Conservation (phyloP, 2,329 filamentous ascomycete species). For the Alternaria alternata region DNA sequence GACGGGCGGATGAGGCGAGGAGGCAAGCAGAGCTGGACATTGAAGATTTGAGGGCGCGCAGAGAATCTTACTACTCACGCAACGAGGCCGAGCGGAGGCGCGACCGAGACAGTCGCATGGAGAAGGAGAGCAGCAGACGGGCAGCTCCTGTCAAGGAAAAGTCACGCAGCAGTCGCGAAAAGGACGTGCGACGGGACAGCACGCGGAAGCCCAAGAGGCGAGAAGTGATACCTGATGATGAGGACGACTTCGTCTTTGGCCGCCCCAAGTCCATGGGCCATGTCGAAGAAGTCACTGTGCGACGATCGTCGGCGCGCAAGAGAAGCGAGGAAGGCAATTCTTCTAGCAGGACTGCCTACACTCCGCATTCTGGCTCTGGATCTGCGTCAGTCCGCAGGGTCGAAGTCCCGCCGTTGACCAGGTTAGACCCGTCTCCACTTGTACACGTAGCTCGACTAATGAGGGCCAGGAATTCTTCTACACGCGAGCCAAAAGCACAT, state of each 20-base stretch:
- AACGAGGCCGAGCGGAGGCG: conserved; percentile 42
- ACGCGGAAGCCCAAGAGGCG: conserved; percentile 39
- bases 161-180: conserved; percentile 38
- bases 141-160: conserved; percentile 41
- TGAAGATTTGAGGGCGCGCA: conserved; percentile 50
- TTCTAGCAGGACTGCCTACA: conserved; percentile 45
- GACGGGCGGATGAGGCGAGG: conserved; percentile 41
- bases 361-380: conserved; percentile 44
- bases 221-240: conserved; percentile 31
- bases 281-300: conserved; percentile 39
- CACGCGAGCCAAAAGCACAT: conserved; percentile 42
- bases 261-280: conserved; percentile 38
- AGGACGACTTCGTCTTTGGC: conserved; percentile 45
- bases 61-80: conserved; percentile 50
- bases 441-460: conserved; percentile 26
- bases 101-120: conserved; percentile 42
- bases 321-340: conserved; percentile 47
- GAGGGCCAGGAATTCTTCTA: conserved; percentile 36
- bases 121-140: conserved; percentile 32
- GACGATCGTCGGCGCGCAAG: conserved; percentile 37
- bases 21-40: conserved; percentile 48
- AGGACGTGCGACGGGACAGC: conserved; percentile 40
- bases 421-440: conserved; percentile 28
- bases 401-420: conserved; percentile 42
- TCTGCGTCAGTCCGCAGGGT: conserved; percentile 41